phyloP scores from a whole-genome alignment of 768 basidiomycete species.

The Hypsizygus marmoreus region DNA sequence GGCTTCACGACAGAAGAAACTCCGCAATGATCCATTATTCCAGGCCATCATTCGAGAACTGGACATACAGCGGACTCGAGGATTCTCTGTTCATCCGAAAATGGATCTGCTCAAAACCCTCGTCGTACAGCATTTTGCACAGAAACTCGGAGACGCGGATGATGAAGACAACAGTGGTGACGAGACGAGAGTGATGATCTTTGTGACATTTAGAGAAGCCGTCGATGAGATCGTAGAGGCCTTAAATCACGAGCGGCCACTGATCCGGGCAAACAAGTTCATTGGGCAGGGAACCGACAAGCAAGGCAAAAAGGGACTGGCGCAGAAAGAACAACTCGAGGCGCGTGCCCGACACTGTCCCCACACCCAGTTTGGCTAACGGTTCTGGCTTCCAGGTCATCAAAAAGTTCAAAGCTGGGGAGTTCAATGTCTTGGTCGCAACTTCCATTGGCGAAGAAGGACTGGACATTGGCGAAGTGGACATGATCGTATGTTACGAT shows the following conservation, averaged over 20 bases:
- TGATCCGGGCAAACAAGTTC: conserved; percentile 83
- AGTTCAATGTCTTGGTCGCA: conserved; percentile 90
- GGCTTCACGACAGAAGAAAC: conserved; percentile 41
- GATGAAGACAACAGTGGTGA: conserved; percentile 30
- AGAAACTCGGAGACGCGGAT: conserved; percentile 45
- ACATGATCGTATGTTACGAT: conserved; percentile 95
- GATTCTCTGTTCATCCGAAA: conserved; percentile 82
- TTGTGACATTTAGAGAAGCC: conserved; percentile 85
- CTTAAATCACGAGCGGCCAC: conserved; percentile 72
- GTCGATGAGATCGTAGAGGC: conserved; percentile 89
- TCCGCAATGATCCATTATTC: conserved; percentile 59
- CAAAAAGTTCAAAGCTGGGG: conserved; percentile 81
- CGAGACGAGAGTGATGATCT: conserved; percentile 88
- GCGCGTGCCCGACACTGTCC: conserved; percentile 41
- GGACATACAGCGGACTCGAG: conserved; percentile 53
- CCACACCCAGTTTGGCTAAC: conserved; percentile 8
- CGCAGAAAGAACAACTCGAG: conserved; percentile 89
- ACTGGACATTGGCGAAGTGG: conserved; percentile 96
- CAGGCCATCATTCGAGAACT: conserved; percentile 69
- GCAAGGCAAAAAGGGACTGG: conserved; percentile 83
- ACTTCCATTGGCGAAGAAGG: conserved; percentile 99
- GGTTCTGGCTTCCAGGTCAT: conserved; percentile 62
- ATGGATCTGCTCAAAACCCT: conserved; percentile 81
- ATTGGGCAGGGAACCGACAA: conserved; percentile 90
- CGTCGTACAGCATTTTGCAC: conserved; percentile 77